Evolutionary conservation across 2,329 filamentous ascomycete species (phyloP).

Genomic region (Neospermospora avenae): DNA sequence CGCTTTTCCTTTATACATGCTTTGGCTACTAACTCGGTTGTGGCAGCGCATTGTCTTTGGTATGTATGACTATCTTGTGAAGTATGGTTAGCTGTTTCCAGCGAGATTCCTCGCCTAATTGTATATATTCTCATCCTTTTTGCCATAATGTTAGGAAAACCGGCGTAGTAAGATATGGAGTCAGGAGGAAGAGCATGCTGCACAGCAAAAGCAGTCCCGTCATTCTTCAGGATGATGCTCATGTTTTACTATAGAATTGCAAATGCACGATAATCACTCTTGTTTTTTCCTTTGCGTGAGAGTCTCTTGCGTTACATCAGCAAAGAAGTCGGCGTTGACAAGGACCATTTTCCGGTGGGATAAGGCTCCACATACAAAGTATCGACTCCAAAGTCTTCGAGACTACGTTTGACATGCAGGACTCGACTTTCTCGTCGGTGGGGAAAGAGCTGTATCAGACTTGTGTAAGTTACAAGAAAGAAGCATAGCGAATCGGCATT

Average conservation of each 20-base stretch:
- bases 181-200: too few relatives aligned
- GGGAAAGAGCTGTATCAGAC: too few relatives aligned
- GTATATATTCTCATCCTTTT: not conserved
- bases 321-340: too few relatives aligned
- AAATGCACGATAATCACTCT: too few relatives aligned
- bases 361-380: not conserved
- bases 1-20: not conserved
- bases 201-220: not conserved
- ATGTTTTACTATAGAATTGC: too few relatives aligned
- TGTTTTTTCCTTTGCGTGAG: too few relatives aligned
- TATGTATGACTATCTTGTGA: not conserved
- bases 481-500: too few relatives aligned
- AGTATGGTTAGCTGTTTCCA: not conserved
- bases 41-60: not conserved
- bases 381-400: not conserved
- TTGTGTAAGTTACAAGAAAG: too few relatives aligned
- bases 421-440: too few relatives aligned
- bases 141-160: not conserved
- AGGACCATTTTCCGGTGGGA: too few relatives aligned
- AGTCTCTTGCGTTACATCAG: too few relatives aligned
- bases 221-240: not conserved
- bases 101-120: not conserved
- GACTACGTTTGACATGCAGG: too few relatives aligned
- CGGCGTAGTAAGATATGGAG: not conserved
- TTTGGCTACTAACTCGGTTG: not conserved